These are phyloP conservation scores for Begonia fuchsioides DNA, from an alignment of 306 rosid genomes.

Conservation along the genomic window DNA sequence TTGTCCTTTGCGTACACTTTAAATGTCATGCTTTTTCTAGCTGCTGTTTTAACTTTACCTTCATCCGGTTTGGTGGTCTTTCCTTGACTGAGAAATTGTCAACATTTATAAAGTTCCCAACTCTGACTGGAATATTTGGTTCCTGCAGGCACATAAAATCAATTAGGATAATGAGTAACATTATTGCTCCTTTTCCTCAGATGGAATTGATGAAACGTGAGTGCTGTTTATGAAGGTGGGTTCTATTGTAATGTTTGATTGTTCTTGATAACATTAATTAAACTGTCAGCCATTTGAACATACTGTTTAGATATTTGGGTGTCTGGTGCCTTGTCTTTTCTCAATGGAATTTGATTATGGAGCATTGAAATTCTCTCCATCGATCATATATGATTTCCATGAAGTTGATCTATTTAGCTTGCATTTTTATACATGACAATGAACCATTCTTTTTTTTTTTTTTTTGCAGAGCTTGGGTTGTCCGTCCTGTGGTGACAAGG, in stretches of 20 bases:
- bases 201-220: conserved; percentile 92
- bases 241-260: conserved; percentile 22
- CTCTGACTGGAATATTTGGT: conserved; percentile 38
- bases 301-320: conserved; percentile 3
- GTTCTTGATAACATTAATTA: too few species aligned
- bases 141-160: conserved; percentile 84
- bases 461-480: conserved; percentile 66
- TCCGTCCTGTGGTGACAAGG: conserved; percentile 72
- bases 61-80: too few species aligned
- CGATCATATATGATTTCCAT: too few species aligned
- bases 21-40: background rate
- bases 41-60: background rate
- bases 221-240: conserved; percentile 65
- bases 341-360: too few species aligned
- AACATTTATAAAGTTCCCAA: background rate
- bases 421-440: background rate
- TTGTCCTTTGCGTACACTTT: background rate
- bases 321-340: too few species aligned
- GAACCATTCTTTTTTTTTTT: conserved; percentile 18
- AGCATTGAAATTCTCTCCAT: too few species aligned
- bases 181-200: conserved; percentile 67
- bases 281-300: background rate
- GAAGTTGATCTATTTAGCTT: background rate
- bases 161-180: conserved; percentile 19
- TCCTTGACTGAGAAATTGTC: too few species aligned